Evolutionary conservation across 192 early-diverging fungal genomes (phyloP), one percentile per base, ranked within the genome.

Genomic region (Umbelopsis vinacea): DNA sequence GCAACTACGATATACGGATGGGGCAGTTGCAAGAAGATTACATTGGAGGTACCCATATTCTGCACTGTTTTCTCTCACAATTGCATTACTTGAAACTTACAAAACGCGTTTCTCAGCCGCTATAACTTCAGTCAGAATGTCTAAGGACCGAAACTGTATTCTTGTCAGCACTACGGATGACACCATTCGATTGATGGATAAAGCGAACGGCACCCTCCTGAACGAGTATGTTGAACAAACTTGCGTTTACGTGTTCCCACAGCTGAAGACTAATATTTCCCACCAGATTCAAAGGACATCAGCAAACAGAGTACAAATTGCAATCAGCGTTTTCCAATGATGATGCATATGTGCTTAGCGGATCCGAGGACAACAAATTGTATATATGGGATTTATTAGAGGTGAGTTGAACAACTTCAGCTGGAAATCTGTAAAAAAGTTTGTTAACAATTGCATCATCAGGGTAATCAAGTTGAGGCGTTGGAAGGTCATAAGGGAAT

Each of bases 321-420:
- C 86, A 83, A 19, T 91, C 92, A 35, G 84, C 88, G 46, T 77
- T 97, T 8, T 84, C 86, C 14, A 87, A 88, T 66, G 88, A 85
- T 46, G 93, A 93, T 69, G 84, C 88, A 4, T 70, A 89, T 73
- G 91, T 95, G 0, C 83, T 95, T 15, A 92, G 91, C 68, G 97
- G 97, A 1, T 93, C 92, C 50, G 96, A 99, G 74, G 95, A 97
- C 75, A 94, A 95, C 11, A 81, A 78, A 43, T 90, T 97, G 7
- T 90, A 89, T 75, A 83, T 95, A 45, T 99, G 95, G 95, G 91
- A 96, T 80, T 76, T 94, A 22, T 79, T 93, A 14, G 91, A 90
- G 55, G 87, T 84, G 67, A 76, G 50, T 43, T 11, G 11, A 43
- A 43, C 11, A 6, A 43, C 40, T 43, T 1, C 40, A 43, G 6